Conservation (phyloP, 495 filamentous ascomycete genomes). For the Penicillium atrosanguineum region DNA sequence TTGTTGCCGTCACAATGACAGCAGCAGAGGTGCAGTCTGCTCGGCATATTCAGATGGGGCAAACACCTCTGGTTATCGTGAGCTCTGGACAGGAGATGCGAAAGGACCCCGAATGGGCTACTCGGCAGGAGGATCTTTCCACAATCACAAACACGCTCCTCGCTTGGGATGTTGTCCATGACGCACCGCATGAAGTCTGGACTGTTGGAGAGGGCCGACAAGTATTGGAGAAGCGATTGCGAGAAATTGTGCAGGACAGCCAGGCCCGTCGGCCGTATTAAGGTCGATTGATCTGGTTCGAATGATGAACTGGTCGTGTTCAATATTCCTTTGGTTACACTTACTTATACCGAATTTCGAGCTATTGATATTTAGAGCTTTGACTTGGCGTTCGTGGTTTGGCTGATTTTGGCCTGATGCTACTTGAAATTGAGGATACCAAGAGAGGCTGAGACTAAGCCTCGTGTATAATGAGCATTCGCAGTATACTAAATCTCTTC, state of each 20-base stretch:
- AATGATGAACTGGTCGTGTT: too few species aligned
- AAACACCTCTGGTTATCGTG: conserved; percentile 74
- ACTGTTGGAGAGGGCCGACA: conserved; percentile 60
- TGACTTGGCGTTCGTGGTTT: not conserved
- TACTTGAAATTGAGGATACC: not conserved
- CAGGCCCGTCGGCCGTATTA: not conserved
- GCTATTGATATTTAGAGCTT: not conserved
- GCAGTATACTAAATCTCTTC: not conserved
- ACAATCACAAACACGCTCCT: conserved; percentile 70
- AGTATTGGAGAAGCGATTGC: conserved; percentile 67
- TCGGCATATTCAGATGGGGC: conserved; percentile 68
- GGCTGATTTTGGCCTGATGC: not conserved
- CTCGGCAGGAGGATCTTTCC: conserved; percentile 79
- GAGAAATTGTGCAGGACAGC: conserved; percentile 51
- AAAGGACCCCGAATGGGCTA: conserved; percentile 67
- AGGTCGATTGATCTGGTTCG: not conserved
- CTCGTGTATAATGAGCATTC: not conserved
- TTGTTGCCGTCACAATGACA: conserved; percentile 79
- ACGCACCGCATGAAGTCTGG: conserved; percentile 90
- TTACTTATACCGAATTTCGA: not conserved
- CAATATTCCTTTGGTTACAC: too few species aligned
- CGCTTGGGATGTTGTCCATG: conserved; percentile 81
- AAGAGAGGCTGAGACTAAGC: not conserved
- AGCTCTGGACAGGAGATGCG: conserved; percentile 67
- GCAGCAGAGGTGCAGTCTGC: conserved; percentile 76